Base-by-base conservation (phyloP, 2,329 filamentous ascomycete genomes). In the Colletotrichum tropicicola region DNA sequence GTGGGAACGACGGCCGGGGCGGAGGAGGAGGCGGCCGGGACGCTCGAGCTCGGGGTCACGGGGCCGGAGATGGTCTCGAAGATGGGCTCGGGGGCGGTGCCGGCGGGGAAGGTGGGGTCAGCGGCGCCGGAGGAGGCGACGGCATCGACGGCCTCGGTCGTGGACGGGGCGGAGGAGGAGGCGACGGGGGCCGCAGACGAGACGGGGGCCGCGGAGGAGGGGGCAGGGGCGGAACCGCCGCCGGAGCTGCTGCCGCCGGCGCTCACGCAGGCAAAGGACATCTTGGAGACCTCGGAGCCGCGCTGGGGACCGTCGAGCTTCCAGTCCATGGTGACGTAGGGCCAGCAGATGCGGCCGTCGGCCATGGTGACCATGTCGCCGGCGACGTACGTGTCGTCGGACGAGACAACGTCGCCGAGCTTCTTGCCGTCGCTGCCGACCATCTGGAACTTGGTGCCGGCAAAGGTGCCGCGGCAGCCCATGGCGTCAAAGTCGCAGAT, bases 281-380 rank as follows among this genome's bases (percentile, higher is more conserved):
- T 85, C 69, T 82, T 79, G 62, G 71, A 76, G 54, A 75, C 73
- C 19, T 70, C 74, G 27, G 66, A 66, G 49, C 71, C 70, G 13
- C 39, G 54, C 41, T 77, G 69, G 53, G 68, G 63, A 53, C 75
- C 64, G 49, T 66, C 76, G 49, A 85, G 71, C 62, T 78, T 75
- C 86, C 86, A 88, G 32, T 77, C 77, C 83, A 87, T 86, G 72
- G 78, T 78, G 56, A 87, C 84, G 67, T 87, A 88, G 25, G 86
- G 86, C 86, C 85, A 90, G 80, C 87, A 89, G 69, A 90, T 80
- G 49, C 84, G 79, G 21, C 83, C 84, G 65, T 87, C 84, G n/a
- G 75, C 69, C 78, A 87, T 83, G 30, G 84, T 87, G 10, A 87
- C 86, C 80, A 89, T 88, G 70, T 90, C 87, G 39, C 87, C 87